Base-by-base conservation (phyloP, 495 filamentous ascomycete genomes). In the Physcia stellaris region DNA sequence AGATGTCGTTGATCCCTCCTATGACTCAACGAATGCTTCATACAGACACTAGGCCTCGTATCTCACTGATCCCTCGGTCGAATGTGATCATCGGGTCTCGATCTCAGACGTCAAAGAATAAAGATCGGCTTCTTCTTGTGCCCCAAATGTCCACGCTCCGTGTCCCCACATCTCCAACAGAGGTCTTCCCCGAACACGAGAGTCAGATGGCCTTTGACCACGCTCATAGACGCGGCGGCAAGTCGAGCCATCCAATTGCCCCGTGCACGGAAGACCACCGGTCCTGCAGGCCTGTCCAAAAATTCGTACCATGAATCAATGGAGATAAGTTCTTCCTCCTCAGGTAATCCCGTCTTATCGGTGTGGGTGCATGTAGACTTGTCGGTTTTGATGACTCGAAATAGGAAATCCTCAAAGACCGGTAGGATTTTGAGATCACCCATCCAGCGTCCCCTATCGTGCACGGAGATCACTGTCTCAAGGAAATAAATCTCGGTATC, bases 341-440 rank as follows among this genome's bases (percentile, higher is more conserved):
- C n/a, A n/a, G n/a, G n/a, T n/a, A n/a, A n/a, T n/a, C n/a, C n/a
- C n/a, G n/a, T n/a, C n/a, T n/a, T n/a, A n/a, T n/a, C n/a, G n/a
- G n/a, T n/a, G n/a, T 23, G 13, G 26, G 26, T 13, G 9, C 13
- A 7, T 39, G 24, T 15, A 50, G 16, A 18, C 6, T 23, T 15
- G 31, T 17, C 21, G 16, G 4, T n/a, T 17, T 22, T 13, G 20
- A 13, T 10, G 17, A 15, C 9, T 19, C 37, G 9, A n/a, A n/a
- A n/a, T n/a, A n/a, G n/a, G 19, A 9, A 3, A 4, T 19, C 13
- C 39, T 24, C 13, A 6, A 20, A 27, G 6, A 27, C 23, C 33
- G 22, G 11, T 23, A n/a, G n/a, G 24, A 63, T 32, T 32, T 66
- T 48, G 2, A 64, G 19, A 29, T 66, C 58, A 4, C 48, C 59